Conservation (phyloP, 495 filamentous ascomycete species). For the Trichoderma asperelloides region DNA sequence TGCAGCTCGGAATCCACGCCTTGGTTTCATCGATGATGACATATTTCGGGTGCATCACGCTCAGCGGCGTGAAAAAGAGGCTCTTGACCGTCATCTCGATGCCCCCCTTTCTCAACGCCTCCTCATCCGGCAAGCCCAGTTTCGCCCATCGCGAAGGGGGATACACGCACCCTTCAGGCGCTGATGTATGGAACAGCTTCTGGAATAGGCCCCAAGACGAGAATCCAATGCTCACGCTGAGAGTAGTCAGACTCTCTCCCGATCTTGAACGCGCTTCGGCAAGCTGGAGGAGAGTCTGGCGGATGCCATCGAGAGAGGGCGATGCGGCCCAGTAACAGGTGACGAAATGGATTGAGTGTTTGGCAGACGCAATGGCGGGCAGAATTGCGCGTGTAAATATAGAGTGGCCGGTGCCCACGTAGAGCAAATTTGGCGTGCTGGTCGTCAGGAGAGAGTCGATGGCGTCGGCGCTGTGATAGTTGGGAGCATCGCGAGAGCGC, state of each 20-base stretch:
- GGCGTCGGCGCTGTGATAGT: slow-evolving; percentile 23
- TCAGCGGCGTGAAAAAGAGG: slow-evolving; percentile 63
- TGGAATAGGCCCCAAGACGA: slow-evolving; percentile 58
- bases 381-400: slow-evolving; percentile 44
- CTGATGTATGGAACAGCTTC: slow-evolving; percentile 58
- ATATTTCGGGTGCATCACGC: slow-evolving; percentile 71
- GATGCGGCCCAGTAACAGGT: slow-evolving; percentile 72
- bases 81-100: slow-evolving; percentile 59
- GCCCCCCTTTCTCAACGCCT: slow-evolving; percentile 37
- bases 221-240: slow-evolving; percentile 52
- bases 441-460: slow-evolving; percentile 31
- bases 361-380: slow-evolving; percentile 46
- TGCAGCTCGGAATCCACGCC: no score
- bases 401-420: slow-evolving; percentile 48
- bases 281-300: slow-evolving; percentile 39
- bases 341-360: slow-evolving; percentile 57
- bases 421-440: slow-evolving; percentile 38
- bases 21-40: slow-evolving; percentile 38
- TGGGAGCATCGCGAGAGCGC: slow-evolving; percentile 19
- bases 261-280: slow-evolving; percentile 27
- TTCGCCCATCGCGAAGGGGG: slow-evolving; percentile 45
- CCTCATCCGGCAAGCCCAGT: slow-evolving; percentile 49
- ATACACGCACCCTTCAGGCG: slow-evolving; percentile 46
- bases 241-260: slow-evolving; percentile 12
- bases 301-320: slow-evolving; percentile 39